Percentiles rank a stretch among this genome's conserved stretches.
Conservation (phyloP, 257 asterid genomes). For the Rehmannia glutinosa region DNA sequence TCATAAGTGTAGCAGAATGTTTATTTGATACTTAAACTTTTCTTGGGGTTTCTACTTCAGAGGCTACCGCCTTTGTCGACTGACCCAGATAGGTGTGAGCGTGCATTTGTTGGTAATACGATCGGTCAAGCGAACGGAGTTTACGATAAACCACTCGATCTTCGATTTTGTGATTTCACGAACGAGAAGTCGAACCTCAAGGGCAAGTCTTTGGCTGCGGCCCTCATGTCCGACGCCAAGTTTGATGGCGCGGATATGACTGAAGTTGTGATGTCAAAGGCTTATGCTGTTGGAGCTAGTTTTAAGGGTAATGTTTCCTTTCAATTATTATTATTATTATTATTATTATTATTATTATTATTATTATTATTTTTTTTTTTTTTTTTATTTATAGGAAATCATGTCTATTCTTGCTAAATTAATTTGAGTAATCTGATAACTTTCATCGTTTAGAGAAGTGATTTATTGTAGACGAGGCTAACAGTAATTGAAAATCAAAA, state of each 20-base stretch:
- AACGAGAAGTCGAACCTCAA: conserved; percentile 88
- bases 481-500: too few relatives aligned
- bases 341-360: neutral
- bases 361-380: neutral
- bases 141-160: conserved; percentile 93
- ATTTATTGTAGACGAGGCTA: too few relatives aligned
- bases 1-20: neutral
- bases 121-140: conserved; percentile 99
- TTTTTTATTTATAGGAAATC: too few relatives aligned
- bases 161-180: conserved; percentile 87
- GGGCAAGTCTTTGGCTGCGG: conserved; percentile 89
- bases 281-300: conserved; percentile 96
- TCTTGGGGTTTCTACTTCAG: conserved; percentile 40
- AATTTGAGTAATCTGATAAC: too few relatives aligned
- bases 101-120: conserved; percentile 91
- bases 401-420: too few relatives aligned
- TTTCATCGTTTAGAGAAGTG: too few relatives aligned
- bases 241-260: conserved; percentile 97
- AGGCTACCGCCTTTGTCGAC: conserved; percentile 92
- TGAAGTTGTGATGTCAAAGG: conserved; percentile 95
- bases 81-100: conserved; percentile 80
- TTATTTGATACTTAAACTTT: neutral
- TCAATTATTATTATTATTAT: neutral
- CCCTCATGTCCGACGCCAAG: conserved; percentile 94
- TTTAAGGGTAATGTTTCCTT: conserved; percentile 56